Conservation (phyloP, 2,329 filamentous ascomycete species). For the Cordyceps militaris region DNA sequence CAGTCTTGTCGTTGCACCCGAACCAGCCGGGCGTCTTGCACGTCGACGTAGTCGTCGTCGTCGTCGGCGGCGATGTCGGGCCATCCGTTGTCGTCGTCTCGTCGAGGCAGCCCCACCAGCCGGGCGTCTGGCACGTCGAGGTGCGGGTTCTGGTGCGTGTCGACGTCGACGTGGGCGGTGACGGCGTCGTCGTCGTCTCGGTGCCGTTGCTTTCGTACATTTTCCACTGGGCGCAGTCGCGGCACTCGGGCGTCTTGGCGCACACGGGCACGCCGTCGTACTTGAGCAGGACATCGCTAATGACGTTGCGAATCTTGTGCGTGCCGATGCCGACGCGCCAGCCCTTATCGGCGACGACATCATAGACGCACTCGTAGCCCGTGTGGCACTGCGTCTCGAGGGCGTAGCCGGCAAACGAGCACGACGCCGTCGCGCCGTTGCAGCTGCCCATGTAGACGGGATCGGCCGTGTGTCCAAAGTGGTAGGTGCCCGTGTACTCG, state of each 20-base stretch:
- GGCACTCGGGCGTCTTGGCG: conserved; percentile 67
- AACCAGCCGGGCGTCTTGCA: conserved; percentile 61
- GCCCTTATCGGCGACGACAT: conserved; percentile 83
- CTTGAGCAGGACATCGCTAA: conserved; percentile 75
- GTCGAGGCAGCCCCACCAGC: conserved; percentile 82
- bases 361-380: conserved; percentile 81
- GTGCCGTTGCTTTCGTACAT: conserved; percentile 91
- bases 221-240: conserved; percentile 90
- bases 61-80: conserved; percentile 29
- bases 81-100: conserved; percentile 45
- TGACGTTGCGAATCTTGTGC: conserved; percentile 83
- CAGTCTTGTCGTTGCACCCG: conserved; percentile 49
- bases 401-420: conserved; percentile 87
- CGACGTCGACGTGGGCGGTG: conserved; percentile 21
- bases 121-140: conserved; percentile 81
- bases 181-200: conserved; percentile 58
- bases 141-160: conserved; percentile 70
- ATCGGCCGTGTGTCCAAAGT: conserved; percentile 94
- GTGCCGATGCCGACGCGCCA: conserved; percentile 89
- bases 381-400: conserved; percentile 91
- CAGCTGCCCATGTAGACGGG: conserved; percentile 92
- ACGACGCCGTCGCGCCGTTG: conserved; percentile 81
- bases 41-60: conserved; percentile 44
- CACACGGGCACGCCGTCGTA: conserved; percentile 79
- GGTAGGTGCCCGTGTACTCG: conserved; percentile 68